Evolutionary conservation across 495 filamentous ascomycete genomes (phyloP).

Genomic region (Penicillium herquei): DNA sequence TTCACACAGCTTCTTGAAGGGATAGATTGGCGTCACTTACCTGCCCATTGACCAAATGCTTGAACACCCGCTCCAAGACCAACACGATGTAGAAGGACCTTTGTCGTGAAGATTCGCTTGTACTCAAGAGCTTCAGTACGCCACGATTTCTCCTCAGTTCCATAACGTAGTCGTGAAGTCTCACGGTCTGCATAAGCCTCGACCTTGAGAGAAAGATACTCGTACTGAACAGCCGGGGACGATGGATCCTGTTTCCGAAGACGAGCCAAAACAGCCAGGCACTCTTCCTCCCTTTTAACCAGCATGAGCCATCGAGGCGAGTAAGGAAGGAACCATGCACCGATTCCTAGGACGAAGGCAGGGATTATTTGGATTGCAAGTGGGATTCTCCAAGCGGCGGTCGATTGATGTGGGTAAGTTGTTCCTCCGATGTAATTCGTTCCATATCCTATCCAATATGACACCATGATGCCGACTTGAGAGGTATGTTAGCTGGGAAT

Average conservation of each 20-base stretch:
- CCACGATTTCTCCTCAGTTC: too few relatives aligned
- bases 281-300: constrained; percentile 76
- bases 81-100: too few relatives aligned
- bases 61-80: too few relatives aligned
- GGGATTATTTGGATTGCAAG: constrained; percentile 50
- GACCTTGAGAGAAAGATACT: constrained; percentile 34
- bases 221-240: constrained; percentile 61
- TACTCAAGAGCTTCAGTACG: too few relatives aligned
- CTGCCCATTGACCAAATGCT: too few relatives aligned
- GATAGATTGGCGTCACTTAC: too few relatives aligned
- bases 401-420: constrained; percentile 46
- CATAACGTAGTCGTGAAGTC: too few relatives aligned
- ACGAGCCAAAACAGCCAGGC: constrained; percentile 56
- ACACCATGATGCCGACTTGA: constrained; percentile 54
- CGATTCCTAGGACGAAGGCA: constrained; percentile 62
- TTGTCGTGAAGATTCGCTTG: too few relatives aligned
- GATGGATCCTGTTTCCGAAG: constrained; percentile 61
- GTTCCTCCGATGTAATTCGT: not conserved
- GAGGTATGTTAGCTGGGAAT: too few relatives aligned
- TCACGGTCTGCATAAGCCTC: too few relatives aligned
- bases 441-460: constrained; percentile 54
- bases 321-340: constrained; percentile 72
- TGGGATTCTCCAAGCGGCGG: constrained; percentile 41
- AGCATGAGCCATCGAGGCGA: constrained; percentile 75
- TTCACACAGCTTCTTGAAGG: too few relatives aligned